These are phyloP conservation scores for Sodiomyces alkalinus DNA, from an alignment of 2,329 filamentous ascomycete species.

Conservation along the genomic window DNA sequence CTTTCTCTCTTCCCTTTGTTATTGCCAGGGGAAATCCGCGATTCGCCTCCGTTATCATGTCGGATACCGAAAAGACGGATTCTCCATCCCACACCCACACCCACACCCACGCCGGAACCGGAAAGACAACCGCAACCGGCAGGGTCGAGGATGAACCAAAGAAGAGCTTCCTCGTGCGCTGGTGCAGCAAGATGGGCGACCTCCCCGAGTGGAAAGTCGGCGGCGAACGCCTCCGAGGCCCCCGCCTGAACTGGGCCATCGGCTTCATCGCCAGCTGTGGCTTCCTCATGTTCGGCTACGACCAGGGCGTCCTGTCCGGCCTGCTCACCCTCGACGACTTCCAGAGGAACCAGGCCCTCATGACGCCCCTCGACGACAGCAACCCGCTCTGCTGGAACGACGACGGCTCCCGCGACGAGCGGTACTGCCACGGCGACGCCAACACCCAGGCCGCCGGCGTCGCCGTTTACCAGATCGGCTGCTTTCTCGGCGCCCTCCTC, in stretches of 20 bases:
- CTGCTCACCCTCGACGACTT: slow-evolving; percentile 14
- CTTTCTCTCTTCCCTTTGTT: no score
- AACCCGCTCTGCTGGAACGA: slow-evolving; percentile 13
- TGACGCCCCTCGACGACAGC: slow-evolving; percentile 12
- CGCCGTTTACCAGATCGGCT: slow-evolving; percentile 14
- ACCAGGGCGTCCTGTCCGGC: slow-evolving; percentile 12
- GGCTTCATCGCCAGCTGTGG: slow-evolving; percentile 15
- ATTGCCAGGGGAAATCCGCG: no score
- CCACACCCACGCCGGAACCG: no score
- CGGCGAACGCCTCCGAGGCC: slow-evolving; percentile 11
- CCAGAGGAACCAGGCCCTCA: slow-evolving; percentile 11
- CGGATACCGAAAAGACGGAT: no score
- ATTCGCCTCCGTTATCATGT: no score
- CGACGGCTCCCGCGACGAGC: slow-evolving; percentile 7
- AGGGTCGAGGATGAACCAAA: no score
- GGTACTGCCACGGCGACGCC: slow-evolving; percentile 11
- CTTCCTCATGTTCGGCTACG: slow-evolving; percentile 5
- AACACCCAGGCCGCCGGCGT: slow-evolving; percentile 15
- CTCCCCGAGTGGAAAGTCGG: slow-evolving; percentile 12
- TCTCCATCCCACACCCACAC: no score
- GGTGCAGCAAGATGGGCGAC: slow-evolving; percentile 9
- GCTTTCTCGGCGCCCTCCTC: slow-evolving; percentile 14
- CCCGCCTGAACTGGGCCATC: slow-evolving; percentile 12
- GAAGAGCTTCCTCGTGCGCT: no score
- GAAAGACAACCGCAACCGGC: no score